These are phyloP conservation scores for Hypoxylon rubiginosum DNA, from an alignment of 2,329 filamentous ascomycete species.

Conservation along the genomic window DNA sequence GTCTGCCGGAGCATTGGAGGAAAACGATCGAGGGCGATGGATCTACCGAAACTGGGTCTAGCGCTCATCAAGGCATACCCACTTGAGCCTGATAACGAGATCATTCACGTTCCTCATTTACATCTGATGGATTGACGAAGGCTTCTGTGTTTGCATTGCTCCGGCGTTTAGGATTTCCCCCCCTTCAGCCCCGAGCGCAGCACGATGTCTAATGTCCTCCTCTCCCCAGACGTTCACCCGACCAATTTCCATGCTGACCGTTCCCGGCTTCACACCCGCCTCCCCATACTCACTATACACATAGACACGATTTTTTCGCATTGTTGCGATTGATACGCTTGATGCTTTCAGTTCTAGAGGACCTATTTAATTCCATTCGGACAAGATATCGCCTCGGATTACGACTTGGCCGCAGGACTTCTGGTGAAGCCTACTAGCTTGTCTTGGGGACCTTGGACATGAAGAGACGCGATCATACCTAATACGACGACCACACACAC, in stretches of 20 bases:
- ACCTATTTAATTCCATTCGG: slow-evolving; percentile 48
- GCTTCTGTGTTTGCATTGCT: slow-evolving; percentile 53
- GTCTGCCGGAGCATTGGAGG: slow-evolving; percentile 93
- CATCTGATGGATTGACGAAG: slow-evolving; percentile 42
- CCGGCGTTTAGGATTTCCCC: slow-evolving; percentile 53
- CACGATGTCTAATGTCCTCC: slow-evolving; percentile 22
- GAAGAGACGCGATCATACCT: slow-evolving; percentile 46
- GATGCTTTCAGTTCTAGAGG: slow-evolving; percentile 52
- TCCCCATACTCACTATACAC: slow-evolving; percentile 41
- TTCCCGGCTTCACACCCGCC: slow-evolving; percentile 27
- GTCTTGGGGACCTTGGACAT: slow-evolving; percentile 38
- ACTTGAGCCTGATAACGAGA: slow-evolving; percentile 45
- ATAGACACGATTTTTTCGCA: slow-evolving; percentile 51
- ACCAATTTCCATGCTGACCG: slow-evolving; percentile 16
- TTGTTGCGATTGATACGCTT: slow-evolving; percentile 54
- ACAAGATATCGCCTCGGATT: slow-evolving; percentile 43
- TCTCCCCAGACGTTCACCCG: slow-evolving; percentile 18
- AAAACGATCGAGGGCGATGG: slow-evolving; percentile 95
- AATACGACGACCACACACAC: slow-evolving; percentile 45
- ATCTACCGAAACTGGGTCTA: slow-evolving; percentile 73
- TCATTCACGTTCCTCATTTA: slow-evolving; percentile 36
- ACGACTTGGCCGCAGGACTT: slow-evolving; percentile 33
- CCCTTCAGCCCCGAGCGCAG: slow-evolving; percentile 27
- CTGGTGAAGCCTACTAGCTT: slow-evolving; percentile 25
- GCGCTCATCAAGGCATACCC: slow-evolving; percentile 47